These are phyloP conservation scores for Cynanchum wilfordii DNA, from an alignment of 257 asterid genomes.

Conservation along the genomic window DNA sequence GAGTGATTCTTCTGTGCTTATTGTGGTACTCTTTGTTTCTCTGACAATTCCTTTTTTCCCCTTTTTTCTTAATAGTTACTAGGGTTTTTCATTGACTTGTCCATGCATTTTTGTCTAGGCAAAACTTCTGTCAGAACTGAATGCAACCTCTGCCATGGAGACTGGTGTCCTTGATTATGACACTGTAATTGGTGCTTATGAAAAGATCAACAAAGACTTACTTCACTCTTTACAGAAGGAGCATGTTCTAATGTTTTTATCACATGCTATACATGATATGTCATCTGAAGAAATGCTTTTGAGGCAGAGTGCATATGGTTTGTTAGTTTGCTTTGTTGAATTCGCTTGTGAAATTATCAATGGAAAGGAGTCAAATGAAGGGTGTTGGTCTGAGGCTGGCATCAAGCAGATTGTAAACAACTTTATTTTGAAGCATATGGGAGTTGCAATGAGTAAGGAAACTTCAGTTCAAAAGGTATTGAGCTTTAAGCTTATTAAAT, in stretches of 20 bases:
- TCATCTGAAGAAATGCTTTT: constrained; percentile 72
- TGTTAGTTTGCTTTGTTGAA: constrained; percentile 65
- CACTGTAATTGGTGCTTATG: constrained; percentile 65
- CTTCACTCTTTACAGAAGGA: constrained; percentile 50
- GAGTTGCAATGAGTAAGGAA: constrained; percentile 75
- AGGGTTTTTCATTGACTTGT: constrained; percentile 1
- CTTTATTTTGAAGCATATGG: constrained; percentile 79
- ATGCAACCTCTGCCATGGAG: constrained; percentile 63
- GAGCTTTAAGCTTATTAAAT: not conserved
- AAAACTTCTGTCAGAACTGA: constrained; percentile 60
- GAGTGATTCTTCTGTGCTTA: constrained; percentile 52
- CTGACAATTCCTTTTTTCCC: not conserved
- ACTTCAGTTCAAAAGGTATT: constrained; percentile 67
- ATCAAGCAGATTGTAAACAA: constrained; percentile 44
- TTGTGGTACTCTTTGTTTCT: constrained; percentile 45
- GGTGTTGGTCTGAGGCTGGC: constrained; percentile 47
- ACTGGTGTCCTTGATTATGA: constrained; percentile 81
- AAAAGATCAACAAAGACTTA: constrained; percentile 45
- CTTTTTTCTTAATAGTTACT: not conserved
- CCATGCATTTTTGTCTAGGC: constrained; percentile 46
- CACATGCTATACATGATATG: constrained; percentile 75
- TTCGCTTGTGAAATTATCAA: constrained; percentile 52
- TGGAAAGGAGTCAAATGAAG: constrained; percentile 30
- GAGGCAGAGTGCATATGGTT: constrained; percentile 79
- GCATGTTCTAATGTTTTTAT: constrained; percentile 67